Conservation (phyloP, 768 basidiomycete genomes). For the Gloeostereum incarnatum region DNA sequence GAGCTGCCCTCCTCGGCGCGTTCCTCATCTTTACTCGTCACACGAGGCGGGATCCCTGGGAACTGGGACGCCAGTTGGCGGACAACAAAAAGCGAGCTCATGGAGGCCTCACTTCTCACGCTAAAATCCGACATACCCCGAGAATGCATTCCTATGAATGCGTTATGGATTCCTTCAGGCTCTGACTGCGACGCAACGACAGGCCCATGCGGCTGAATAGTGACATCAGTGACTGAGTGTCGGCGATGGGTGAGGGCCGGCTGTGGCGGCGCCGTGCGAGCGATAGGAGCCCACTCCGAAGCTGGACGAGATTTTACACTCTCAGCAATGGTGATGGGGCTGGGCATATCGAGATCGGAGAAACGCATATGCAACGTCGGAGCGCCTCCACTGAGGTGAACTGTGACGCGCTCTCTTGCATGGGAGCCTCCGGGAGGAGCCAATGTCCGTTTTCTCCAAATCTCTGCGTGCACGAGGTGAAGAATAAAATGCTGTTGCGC, state of each 20-base stretch:
- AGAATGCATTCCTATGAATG: conserved; percentile 3
- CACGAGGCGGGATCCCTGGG: conserved; percentile 34
- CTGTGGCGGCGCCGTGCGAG: conserved; percentile 4
- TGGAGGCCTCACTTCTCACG: conserved; percentile 21
- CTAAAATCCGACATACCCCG: conserved; percentile 10
- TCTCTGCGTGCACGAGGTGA: conserved; percentile 2
- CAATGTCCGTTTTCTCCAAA: conserved; percentile 14
- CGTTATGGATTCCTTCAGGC: background rate
- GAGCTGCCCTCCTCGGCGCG: conserved; percentile 16
- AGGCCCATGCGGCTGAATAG: no score
- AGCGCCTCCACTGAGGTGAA: conserved; percentile 31
- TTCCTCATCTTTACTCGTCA: conserved; percentile 14
- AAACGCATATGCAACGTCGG: conserved; percentile 49
- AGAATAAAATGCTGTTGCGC: conserved; percentile 26
- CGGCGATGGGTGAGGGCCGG: conserved; percentile 5
- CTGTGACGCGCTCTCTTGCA: conserved; percentile 36
- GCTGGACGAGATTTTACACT: conserved; percentile 15
- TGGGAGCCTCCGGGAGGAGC: conserved; percentile 11
- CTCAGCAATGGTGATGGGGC: conserved; percentile 18
- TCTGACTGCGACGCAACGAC: background rate
- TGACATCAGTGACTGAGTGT: no score
- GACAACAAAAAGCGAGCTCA: conserved; percentile 34
- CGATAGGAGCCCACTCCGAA: conserved; percentile 8
- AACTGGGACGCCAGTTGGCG: conserved; percentile 45
- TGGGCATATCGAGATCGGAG: conserved; percentile 36